phyloP scores from a whole-genome alignment of 1,284 basidiomycete species.

The Marasmius tenuissimus region DNA sequence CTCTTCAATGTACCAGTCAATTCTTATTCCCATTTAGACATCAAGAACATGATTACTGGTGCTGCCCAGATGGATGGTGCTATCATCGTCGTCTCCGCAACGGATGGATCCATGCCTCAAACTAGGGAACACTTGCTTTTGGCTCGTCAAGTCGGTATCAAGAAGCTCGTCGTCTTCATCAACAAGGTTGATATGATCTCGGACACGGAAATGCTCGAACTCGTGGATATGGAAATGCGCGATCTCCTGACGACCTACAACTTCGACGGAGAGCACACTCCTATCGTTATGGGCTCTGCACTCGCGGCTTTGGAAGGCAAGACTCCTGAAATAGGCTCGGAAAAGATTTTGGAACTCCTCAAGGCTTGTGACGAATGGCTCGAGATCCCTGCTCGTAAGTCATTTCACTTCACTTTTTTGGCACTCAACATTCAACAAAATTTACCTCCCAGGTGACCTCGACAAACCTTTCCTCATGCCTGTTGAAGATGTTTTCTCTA shows the following conservation, averaged over 20 bases:
- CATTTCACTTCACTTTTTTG: neutral
- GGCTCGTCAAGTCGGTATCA: slow-evolving; percentile 97
- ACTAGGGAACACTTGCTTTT: slow-evolving; percentile 98
- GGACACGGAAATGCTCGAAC: slow-evolving; percentile 98
- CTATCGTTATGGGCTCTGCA: slow-evolving; percentile 96
- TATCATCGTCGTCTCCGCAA: slow-evolving; percentile 97
- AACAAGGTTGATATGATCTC: slow-evolving; percentile 99
- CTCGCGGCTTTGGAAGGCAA: slow-evolving; percentile 92
- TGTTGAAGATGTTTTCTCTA: slow-evolving; percentile 97
- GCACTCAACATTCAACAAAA: slow-evolving; percentile 3
- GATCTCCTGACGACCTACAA: slow-evolving; percentile 93
- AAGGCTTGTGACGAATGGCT: slow-evolving; percentile 94
- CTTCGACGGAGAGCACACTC: slow-evolving; percentile 96
- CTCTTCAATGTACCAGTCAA: slow-evolving; percentile 9
- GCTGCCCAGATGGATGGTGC: slow-evolving; percentile 99
- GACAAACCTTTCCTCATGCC: slow-evolving; percentile 98
- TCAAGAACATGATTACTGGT: slow-evolving; percentile 99
- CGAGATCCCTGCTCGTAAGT: slow-evolving; percentile 87
- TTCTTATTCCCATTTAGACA: slow-evolving; percentile 48
- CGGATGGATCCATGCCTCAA: slow-evolving; percentile 99
- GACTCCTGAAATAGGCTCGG: slow-evolving; percentile 76
- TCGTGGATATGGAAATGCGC: slow-evolving; percentile 99
- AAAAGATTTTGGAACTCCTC: slow-evolving; percentile 86
- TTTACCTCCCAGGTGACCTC: slow-evolving; percentile 64
- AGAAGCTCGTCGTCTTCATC: slow-evolving; percentile 98